Percentiles rank a stretch among this genome's conserved stretches.
Conservation (phyloP, 2,329 filamentous ascomycete genomes). For the Ascochyta fabae region DNA sequence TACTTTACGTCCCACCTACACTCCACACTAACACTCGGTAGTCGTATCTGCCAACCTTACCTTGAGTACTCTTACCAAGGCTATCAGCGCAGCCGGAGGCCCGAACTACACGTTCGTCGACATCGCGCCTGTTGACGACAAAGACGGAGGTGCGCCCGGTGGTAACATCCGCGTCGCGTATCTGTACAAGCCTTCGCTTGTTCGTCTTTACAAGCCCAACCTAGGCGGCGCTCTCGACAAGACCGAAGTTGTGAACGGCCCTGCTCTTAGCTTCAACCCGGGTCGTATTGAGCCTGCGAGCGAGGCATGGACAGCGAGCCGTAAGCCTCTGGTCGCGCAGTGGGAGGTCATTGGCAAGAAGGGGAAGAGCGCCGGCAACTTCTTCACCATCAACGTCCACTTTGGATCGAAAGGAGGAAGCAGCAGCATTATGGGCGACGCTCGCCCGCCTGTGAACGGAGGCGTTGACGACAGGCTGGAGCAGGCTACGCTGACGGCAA, state of each 20-base stretch:
- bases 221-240: conserved; percentile 62
- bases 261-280: conserved; percentile 70
- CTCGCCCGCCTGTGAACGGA: conserved; percentile 70
- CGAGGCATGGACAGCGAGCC: conserved; percentile 64
- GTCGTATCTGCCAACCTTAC: conserved; percentile 65
- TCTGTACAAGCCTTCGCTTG: conserved; percentile 67
- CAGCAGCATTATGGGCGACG: conserved; percentile 68
- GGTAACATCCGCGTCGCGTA: conserved; percentile 76
- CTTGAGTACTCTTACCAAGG: conserved; percentile 61
- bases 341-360: conserved; percentile 66
- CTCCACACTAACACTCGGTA: conserved; percentile 11
- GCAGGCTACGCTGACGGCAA: conserved; percentile 66
- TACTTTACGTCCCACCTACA: conserved; percentile 1
- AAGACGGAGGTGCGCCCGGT: conserved; percentile 71
- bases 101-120: conserved; percentile 65
- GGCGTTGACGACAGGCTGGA: conserved; percentile 63
- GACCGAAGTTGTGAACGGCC: conserved; percentile 64
- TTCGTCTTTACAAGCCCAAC: conserved; percentile 66
- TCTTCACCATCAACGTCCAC: conserved; percentile 77
- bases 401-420: conserved; percentile 71
- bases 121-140: conserved; percentile 64
- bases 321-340: conserved; percentile 71
- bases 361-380: conserved; percentile 50
- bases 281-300: conserved; percentile 70
- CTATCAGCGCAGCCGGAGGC: conserved; percentile 59